Percentiles rank a stretch among this genome's conserved stretches.
Conservation (phyloP, 257 asterid species). For the Misopates orontium region DNA sequence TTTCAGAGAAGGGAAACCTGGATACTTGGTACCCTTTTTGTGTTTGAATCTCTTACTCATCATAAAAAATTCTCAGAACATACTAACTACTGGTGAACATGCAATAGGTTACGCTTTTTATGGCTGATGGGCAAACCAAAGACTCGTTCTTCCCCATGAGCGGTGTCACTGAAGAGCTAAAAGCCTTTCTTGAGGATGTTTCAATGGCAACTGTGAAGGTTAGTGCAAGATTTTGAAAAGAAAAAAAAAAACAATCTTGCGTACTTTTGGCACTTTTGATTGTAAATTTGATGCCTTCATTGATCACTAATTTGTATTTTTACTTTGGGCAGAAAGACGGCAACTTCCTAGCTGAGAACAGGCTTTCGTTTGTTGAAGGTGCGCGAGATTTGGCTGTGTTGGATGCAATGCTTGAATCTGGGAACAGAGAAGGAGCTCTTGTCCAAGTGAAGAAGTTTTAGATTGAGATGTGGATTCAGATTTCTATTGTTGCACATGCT, state of each 20-base stretch:
- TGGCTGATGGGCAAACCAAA: conserved; percentile 62
- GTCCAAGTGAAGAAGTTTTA: conserved; percentile 67
- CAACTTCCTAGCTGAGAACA: conserved; percentile 53
- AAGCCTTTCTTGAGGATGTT: conserved; percentile 70
- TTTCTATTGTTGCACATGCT: background rate
- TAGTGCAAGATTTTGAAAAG: background rate
- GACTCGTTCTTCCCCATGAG: conserved; percentile 61
- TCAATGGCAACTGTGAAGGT: conserved; percentile 67
- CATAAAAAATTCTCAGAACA: background rate
- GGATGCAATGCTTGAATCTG: conserved; percentile 95
- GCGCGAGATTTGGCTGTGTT: conserved; percentile 82
- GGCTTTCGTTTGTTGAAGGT: conserved; percentile 74
- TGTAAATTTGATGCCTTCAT: background rate
- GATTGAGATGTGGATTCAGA: conserved; percentile 8
- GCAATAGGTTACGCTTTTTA: conserved; percentile 43
- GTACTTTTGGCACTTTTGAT: background rate
- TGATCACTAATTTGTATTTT: background rate
- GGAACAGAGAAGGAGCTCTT: conserved; percentile 55
- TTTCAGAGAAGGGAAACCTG: conserved; percentile 44
- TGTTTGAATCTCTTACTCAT: conserved; percentile 3
- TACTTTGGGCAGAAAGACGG: conserved; percentile 51
- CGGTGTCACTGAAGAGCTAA: conserved; percentile 87
- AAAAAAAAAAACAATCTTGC: too few relatives aligned
- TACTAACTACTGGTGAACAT: background rate
- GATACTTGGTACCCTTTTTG: conserved; percentile 47